phyloP scores from a whole-genome alignment of 345 rosid species.

The Gossypioides kirkii region DNA sequence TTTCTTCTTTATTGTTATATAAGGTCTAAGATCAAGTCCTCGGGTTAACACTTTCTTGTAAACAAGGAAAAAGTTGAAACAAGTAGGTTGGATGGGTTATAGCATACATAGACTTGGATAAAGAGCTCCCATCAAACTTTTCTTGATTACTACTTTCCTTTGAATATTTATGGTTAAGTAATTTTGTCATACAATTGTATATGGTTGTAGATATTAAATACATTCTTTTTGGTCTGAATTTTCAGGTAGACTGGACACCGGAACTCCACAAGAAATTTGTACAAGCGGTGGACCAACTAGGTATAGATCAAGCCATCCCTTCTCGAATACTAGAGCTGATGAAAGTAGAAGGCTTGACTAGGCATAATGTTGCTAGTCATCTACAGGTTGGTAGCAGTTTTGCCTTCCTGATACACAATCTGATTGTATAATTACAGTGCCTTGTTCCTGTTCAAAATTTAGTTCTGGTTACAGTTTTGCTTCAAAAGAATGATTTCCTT shows the following conservation, averaged over 20 bases:
- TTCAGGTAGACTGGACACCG: slow-evolving; percentile 90
- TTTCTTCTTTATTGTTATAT: neutral
- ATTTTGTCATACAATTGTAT: too few relatives aligned
- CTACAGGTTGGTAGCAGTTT: slow-evolving; percentile 60
- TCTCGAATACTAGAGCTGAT: slow-evolving; percentile 91
- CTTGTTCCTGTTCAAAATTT: neutral
- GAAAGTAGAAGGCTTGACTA: slow-evolving; percentile 89
- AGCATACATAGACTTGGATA: neutral
- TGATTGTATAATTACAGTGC: slow-evolving; percentile 1
- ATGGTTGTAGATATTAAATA: neutral
- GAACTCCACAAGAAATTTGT: slow-evolving; percentile 91
- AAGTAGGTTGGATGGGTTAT: neutral
- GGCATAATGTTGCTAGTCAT: slow-evolving; percentile 98
- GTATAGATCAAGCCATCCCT: slow-evolving; percentile 92
- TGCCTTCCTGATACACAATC: neutral
- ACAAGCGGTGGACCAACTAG: slow-evolving; percentile 82
- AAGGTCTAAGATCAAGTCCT: neutral
- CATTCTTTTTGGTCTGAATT: neutral
- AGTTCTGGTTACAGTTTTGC: neutral
- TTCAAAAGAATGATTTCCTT: neutral
- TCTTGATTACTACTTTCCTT: too few relatives aligned
- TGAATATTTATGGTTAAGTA: too few relatives aligned
- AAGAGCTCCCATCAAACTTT: too few relatives aligned
- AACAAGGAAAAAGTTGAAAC: neutral
- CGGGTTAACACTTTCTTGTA: neutral